Evolutionary conservation across 225 moss, liverwort and hornwort species (phyloP).

Genomic region (Marchantia polymorpha): DNA sequence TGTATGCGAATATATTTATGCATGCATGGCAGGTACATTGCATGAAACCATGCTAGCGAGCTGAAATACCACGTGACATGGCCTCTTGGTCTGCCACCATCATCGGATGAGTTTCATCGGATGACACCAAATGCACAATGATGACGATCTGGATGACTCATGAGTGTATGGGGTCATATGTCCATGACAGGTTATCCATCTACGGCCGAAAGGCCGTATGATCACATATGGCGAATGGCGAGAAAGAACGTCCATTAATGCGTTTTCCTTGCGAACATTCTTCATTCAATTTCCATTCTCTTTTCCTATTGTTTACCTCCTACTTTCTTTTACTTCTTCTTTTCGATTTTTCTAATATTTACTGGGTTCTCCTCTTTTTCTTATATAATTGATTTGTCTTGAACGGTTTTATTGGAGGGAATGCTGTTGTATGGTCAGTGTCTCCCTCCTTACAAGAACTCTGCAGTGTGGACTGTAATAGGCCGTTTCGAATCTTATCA

Average conservation of each 20-base stretch:
- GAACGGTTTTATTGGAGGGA: not conserved
- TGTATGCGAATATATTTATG: not conserved
- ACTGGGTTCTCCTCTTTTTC: too few species aligned
- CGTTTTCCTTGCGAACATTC: conserved; percentile 2
- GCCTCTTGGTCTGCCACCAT: conserved; percentile 11
- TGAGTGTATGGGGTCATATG: not conserved
- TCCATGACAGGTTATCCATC: not conserved
- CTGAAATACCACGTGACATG: conserved; percentile 17
- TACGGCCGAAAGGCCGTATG: not conserved
- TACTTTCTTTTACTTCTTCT: not conserved
- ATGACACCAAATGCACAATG: conserved; percentile 2
- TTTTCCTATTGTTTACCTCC: not conserved
- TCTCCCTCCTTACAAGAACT: not conserved
- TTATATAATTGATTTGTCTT: not conserved
- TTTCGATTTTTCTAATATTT: too few species aligned
- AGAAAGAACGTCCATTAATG: not conserved
- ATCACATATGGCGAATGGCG: not conserved
- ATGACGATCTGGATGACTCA: conserved; percentile 13
- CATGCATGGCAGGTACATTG: not conserved
- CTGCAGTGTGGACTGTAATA: not conserved
- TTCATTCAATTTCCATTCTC: not conserved
- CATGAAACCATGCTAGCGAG: not conserved
- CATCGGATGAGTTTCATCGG: conserved; percentile 13
- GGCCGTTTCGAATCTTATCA: too few species aligned
- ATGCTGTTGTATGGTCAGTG: not conserved